Percentiles rank a stretch among this genome's conserved stretches.
Conservation (phyloP, 371 early-diverging fungal species). For the Rhizopus stolonifer region DNA sequence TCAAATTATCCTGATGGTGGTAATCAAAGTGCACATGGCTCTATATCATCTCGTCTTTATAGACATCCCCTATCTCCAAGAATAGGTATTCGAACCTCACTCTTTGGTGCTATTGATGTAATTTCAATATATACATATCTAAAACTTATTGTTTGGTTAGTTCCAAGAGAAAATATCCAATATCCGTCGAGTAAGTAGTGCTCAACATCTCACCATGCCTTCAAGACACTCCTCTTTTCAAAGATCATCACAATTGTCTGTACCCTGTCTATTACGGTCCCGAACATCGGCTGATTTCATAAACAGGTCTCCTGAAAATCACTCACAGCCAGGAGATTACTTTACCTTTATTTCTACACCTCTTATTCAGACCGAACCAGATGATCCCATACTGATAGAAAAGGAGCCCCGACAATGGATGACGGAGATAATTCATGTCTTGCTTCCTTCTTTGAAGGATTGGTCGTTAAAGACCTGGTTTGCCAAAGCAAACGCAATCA, state of each 20-base stretch:
- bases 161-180: conserved; percentile 40
- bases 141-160: conserved; percentile 5
- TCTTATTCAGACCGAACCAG: too few relatives aligned
- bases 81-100: conserved; percentile 44
- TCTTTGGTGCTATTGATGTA: conserved; percentile 50
- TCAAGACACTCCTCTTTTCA: conserved; percentile 3
- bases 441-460: conserved; percentile 57
- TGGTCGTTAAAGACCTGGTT: conserved; percentile 53
- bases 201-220: conserved; percentile 9
- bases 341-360: conserved; percentile 36
- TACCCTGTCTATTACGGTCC: conserved; percentile 20
- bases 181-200: conserved; percentile 35
- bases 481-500: conserved; percentile 55
- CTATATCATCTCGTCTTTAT: conserved; percentile 34
- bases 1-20: conserved; percentile 33
- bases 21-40: conserved; percentile 31
- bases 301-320: conserved; percentile 13
- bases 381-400: too few relatives aligned
- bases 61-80: conserved; percentile 43
- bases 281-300: conserved; percentile 17
- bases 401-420: too few relatives aligned
- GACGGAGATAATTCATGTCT: conserved; percentile 7
- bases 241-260: conserved; percentile 18
- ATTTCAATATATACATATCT: neutral
- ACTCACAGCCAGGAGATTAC: conserved; percentile 28